These are phyloP conservation scores for Scenedesmus sp. DNA, from an alignment of 163 green algal genomes.

Conservation along the genomic window DNA sequence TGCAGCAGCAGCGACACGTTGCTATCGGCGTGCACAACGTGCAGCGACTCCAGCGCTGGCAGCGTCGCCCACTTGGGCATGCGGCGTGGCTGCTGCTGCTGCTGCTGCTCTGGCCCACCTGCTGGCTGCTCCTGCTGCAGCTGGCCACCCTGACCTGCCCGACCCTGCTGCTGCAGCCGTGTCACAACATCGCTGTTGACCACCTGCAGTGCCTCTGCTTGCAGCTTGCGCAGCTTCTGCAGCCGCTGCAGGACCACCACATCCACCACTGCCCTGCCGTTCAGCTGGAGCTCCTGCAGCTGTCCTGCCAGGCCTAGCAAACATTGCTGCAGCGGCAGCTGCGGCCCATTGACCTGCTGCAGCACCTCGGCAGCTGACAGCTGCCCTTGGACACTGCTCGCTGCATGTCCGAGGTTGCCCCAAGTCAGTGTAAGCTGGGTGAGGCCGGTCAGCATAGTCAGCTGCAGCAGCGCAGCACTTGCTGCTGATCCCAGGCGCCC, in stretches of 20 bases:
- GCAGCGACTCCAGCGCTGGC: neutral
- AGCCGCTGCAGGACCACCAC: slow-evolving; percentile 35
- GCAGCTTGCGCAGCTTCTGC: slow-evolving; percentile 26
- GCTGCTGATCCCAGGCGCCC: slow-evolving; percentile 24
- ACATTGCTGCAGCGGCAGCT: slow-evolving; percentile 49
- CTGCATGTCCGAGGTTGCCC: slow-evolving; percentile 17
- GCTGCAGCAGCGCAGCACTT: slow-evolving; percentile 11
- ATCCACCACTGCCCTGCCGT: slow-evolving; percentile 29
- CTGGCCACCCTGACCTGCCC: neutral
- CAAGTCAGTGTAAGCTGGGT: slow-evolving; percentile 27
- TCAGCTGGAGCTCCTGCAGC: slow-evolving; percentile 43
- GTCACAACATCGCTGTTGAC: slow-evolving; percentile 40
- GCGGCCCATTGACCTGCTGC: neutral
- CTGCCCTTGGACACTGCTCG: neutral
- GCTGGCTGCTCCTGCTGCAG: slow-evolving; percentile 23
- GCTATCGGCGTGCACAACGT: neutral
- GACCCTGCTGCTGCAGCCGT: neutral
- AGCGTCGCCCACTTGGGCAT: neutral
- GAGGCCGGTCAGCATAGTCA: slow-evolving; percentile 27
- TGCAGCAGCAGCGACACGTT: slow-evolving; percentile 41
- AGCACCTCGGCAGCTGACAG: slow-evolving; percentile 11
- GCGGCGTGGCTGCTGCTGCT: slow-evolving; percentile 26
- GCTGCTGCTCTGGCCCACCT: neutral
- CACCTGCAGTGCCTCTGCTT: slow-evolving; percentile 19
- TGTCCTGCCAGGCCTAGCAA: slow-evolving; percentile 3